phyloP scores from a whole-genome alignment of 1,284 basidiomycete species.

The Vanrija humicola region DNA sequence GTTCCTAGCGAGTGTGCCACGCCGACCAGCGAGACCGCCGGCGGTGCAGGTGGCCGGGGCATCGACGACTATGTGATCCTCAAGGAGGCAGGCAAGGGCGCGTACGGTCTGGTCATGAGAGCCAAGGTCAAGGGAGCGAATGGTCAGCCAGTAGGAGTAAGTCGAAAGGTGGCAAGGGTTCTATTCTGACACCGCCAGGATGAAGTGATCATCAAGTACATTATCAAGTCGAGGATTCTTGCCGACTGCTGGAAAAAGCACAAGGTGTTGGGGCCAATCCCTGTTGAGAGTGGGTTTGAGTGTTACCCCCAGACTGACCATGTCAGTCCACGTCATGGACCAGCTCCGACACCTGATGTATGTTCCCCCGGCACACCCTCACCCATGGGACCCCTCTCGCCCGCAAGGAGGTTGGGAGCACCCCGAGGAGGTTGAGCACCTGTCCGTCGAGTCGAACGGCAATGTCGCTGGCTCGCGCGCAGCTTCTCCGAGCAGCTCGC shows the following conservation, averaged over 20 bases:
- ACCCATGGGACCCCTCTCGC: slow-evolving; percentile 69
- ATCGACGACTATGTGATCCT: slow-evolving; percentile 61
- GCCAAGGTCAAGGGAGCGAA: slow-evolving; percentile 72
- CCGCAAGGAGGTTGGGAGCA: slow-evolving; percentile 6
- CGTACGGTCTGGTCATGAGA: slow-evolving; percentile 92
- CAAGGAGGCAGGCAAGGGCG: slow-evolving; percentile 87
- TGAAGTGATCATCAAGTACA: slow-evolving; percentile 87
- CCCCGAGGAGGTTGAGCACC: background rate
- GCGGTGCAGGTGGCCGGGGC: slow-evolving; percentile 45
- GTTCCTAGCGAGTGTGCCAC: slow-evolving; percentile 42
- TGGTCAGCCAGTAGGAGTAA: slow-evolving; percentile 70
- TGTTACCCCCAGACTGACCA: background rate
- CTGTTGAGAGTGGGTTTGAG: slow-evolving; percentile 70
- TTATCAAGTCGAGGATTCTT: slow-evolving; percentile 96
- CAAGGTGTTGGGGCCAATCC: slow-evolving; percentile 89
- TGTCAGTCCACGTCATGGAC: slow-evolving; percentile 78
- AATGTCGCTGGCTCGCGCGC: background rate
- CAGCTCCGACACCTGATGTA: slow-evolving; percentile 72
- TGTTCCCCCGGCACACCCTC: slow-evolving; percentile 61
- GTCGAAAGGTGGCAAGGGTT: slow-evolving; percentile 35
- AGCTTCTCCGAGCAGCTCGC: background rate
- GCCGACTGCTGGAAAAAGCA: slow-evolving; percentile 99
- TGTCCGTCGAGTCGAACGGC: background rate
- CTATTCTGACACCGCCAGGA: slow-evolving; percentile 36
- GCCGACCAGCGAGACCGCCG: slow-evolving; percentile 39